Percentiles rank a stretch among this genome's conserved stretches.
These are phyloP conservation scores for Coniella lustricola DNA, from an alignment of 2,329 filamentous ascomycete genomes.

Conservation along the genomic window DNA sequence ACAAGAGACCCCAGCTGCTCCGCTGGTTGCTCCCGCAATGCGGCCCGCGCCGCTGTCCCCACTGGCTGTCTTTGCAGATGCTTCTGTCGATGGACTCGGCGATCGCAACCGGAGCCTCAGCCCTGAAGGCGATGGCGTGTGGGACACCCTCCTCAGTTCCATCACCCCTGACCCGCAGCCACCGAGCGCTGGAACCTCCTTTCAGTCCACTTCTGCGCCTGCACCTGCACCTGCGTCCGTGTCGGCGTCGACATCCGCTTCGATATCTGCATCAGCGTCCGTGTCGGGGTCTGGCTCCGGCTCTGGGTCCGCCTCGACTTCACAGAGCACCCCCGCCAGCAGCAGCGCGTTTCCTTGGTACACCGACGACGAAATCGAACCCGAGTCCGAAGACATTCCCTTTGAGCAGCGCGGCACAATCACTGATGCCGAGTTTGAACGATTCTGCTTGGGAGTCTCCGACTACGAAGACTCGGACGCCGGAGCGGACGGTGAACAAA, in stretches of 20 bases:
- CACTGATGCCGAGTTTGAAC: constrained; percentile 25
- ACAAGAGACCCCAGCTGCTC: no score
- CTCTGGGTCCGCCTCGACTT: constrained; percentile 24
- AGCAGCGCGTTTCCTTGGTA: constrained; percentile 30
- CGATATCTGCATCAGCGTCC: constrained; percentile 19
- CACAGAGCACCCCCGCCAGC: constrained; percentile 32
- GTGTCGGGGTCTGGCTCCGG: no score
- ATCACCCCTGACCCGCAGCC: constrained; percentile 75
- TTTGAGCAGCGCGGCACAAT: constrained; percentile 26
- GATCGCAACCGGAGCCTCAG: constrained; percentile 80
- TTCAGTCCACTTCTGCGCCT: constrained; percentile 58
- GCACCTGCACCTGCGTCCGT: constrained; percentile 36
- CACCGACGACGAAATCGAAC: constrained; percentile 10
- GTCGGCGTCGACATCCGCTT: no score
- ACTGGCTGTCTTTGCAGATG: neutral
- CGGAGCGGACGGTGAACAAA: constrained; percentile 34
- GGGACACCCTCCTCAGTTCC: constrained; percentile 76
- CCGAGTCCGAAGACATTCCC: constrained; percentile 33
- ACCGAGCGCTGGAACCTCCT: constrained; percentile 76
- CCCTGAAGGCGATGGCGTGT: constrained; percentile 58
- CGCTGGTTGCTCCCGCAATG: no score
- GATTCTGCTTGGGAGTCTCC: constrained; percentile 44
- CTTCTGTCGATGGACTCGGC: constrained; percentile 57
- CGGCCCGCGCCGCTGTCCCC: no score
- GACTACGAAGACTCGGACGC: constrained; percentile 49